These are phyloP conservation scores for Myxozyma sirexii DNA, from an alignment of 805 yeast genomes.

Conservation along the genomic window DNA sequence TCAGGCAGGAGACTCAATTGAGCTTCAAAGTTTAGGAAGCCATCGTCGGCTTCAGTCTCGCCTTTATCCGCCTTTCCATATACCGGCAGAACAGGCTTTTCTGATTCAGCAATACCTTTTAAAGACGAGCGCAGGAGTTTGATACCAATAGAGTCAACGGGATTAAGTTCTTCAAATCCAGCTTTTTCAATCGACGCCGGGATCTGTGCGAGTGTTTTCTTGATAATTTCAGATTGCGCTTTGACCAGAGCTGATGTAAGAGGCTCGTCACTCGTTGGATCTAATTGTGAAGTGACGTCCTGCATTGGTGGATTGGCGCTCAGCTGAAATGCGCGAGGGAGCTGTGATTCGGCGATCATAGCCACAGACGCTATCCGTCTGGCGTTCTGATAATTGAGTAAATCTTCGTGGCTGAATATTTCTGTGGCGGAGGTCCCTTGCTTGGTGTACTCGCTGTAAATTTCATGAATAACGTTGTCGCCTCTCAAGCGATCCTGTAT, in stretches of 20 bases:
- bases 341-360: constrained; percentile 9
- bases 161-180: constrained; percentile 25
- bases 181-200: constrained; percentile 27
- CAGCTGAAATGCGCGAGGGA: constrained; percentile 13
- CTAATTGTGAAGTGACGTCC: not conserved
- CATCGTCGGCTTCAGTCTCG: constrained; percentile 22
- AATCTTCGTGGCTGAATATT: constrained; percentile 7
- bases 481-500: constrained; percentile 11
- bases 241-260: not conserved
- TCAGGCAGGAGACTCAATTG: constrained; percentile 45
- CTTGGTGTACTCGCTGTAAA: not conserved
- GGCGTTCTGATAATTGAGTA: constrained; percentile 15
- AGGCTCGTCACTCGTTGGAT: not conserved
- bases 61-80: constrained; percentile 4
- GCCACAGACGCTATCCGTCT: constrained; percentile 13
- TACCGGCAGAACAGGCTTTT: constrained; percentile 23
- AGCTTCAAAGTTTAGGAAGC: constrained; percentile 65
- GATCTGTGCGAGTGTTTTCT: not conserved
- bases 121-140: constrained; percentile 27
- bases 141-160: constrained; percentile 30
- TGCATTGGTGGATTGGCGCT: not conserved
- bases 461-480: constrained; percentile 8
- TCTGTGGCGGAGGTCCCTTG: not conserved
- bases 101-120: constrained; percentile 20
- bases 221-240: not conserved